These are phyloP conservation scores for Fraxinus sp. DNA, from an alignment of 305 asterid species.

Conservation along the genomic window DNA sequence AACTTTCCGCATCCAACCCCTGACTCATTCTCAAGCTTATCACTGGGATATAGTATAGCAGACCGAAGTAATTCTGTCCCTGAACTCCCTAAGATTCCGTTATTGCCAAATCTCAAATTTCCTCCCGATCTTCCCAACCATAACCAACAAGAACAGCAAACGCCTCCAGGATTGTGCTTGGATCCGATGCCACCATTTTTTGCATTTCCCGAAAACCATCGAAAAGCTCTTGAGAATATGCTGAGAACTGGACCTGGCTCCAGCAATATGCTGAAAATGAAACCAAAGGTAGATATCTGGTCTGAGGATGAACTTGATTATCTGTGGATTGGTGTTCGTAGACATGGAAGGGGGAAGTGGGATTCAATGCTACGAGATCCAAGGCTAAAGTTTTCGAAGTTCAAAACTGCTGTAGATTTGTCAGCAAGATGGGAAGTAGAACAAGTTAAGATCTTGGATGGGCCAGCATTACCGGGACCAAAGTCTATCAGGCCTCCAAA, in stretches of 20 bases:
- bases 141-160: constrained; percentile 56
- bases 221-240: constrained; percentile 77
- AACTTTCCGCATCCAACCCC: constrained; percentile 47
- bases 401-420: constrained; percentile 64
- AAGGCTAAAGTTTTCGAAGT: constrained; percentile 71
- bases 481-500: constrained; percentile 45
- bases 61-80: constrained; percentile 42
- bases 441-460: constrained; percentile 69
- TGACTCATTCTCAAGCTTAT: constrained; percentile 64
- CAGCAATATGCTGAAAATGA: constrained; percentile 44
- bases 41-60: constrained; percentile 66
- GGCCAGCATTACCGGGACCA: constrained; percentile 36
- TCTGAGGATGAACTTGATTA: constrained; percentile 87
- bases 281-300: constrained; percentile 61
- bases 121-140: constrained; percentile 55
- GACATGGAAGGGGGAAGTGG: constrained; percentile 87
- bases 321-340: constrained; percentile 91
- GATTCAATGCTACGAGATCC: constrained; percentile 79
- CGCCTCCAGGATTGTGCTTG: constrained; percentile 53
- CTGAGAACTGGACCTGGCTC: constrained; percentile 76
- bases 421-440: constrained; percentile 88
- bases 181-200: constrained; percentile 61
- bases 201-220: constrained; percentile 78
- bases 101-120: constrained; percentile 69
- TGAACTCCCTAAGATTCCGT: constrained; percentile 57